These are phyloP conservation scores for Guyanaporus albipodus DNA, from an alignment of 768 basidiomycete genomes.

Conservation along the genomic window DNA sequence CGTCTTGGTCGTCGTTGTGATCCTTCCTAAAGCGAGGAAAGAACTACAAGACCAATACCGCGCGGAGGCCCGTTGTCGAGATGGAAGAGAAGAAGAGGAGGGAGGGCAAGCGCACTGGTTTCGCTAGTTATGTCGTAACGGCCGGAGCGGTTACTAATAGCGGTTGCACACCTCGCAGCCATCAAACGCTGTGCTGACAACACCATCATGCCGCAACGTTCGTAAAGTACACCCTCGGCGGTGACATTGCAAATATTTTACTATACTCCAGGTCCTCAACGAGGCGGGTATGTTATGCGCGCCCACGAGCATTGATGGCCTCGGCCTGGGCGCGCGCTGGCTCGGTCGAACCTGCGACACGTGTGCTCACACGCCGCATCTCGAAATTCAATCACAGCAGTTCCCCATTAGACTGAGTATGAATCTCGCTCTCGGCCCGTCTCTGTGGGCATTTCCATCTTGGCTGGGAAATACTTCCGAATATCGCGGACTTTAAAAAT, in stretches of 20 bases:
- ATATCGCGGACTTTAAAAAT: constrained; percentile 26
- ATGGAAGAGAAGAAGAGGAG: constrained; percentile 19
- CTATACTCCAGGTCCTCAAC: not conserved
- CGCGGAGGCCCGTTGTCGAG: constrained; percentile 19
- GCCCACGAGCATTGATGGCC: constrained; percentile 1
- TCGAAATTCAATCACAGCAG: constrained; percentile 27
- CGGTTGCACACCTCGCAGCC: constrained; percentile 17
- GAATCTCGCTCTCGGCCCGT: constrained; percentile 6
- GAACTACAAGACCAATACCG: constrained; percentile 5
- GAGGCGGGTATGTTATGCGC: constrained; percentile 3
- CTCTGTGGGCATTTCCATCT: constrained; percentile 14
- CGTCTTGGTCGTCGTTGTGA: constrained; percentile 13
- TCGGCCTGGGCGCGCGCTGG: constrained; percentile 27
- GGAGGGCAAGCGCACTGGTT: constrained; percentile 29
- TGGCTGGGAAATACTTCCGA: constrained; percentile 20
- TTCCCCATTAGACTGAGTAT: constrained; percentile 16
- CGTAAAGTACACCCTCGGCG: constrained; percentile 9
- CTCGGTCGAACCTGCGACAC: constrained; percentile 28
- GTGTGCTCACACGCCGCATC: constrained; percentile 34
- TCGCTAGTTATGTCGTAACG: constrained; percentile 32
- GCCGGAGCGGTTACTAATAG: constrained; percentile 27
- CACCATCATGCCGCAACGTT: not conserved
- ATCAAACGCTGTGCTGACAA: constrained; percentile 23
- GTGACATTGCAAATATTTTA: too few relatives aligned
- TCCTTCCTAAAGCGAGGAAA: constrained; percentile 6